phyloP scores from a whole-genome alignment of 805 yeast species.

The Yarrowia sp. region DNA sequence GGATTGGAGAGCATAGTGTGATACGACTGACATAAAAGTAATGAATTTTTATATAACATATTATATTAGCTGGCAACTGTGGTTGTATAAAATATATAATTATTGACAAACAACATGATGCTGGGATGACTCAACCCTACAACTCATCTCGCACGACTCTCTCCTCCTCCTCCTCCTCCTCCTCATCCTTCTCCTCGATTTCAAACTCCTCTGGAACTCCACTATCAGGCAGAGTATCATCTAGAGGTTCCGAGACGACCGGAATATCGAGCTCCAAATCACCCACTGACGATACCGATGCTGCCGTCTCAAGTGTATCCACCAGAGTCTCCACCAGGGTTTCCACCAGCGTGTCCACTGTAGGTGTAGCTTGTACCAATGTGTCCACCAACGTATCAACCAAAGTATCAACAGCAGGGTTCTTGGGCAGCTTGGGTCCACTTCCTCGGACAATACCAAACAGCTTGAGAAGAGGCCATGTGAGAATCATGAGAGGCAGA shows the following conservation, averaged over 20 bases:
- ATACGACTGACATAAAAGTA: not conserved
- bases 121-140: not conserved
- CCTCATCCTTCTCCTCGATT: not conserved
- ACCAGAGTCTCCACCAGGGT: not conserved
- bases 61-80: not conserved
- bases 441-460: conserved; percentile 29
- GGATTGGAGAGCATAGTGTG: conserved; percentile 64
- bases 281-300: not conserved
- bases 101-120: too few species aligned
- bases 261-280: not conserved
- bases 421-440: not conserved
- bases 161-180: not conserved
- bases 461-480: conserved; percentile 36
- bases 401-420: not conserved
- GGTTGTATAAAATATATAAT: too few species aligned
- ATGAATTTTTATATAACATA: not conserved
- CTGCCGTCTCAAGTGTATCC: not conserved
- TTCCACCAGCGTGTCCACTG: not conserved
- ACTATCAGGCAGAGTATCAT: conserved; percentile 11
- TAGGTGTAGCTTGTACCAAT: not conserved
- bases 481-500: conserved; percentile 39
- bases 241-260: conserved; percentile 3
- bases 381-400: not conserved
- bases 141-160: not conserved
- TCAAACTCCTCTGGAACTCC: not conserved